Base-by-base conservation (phyloP, 1,284 basidiomycete species). In the Coniophora puteana region DNA sequence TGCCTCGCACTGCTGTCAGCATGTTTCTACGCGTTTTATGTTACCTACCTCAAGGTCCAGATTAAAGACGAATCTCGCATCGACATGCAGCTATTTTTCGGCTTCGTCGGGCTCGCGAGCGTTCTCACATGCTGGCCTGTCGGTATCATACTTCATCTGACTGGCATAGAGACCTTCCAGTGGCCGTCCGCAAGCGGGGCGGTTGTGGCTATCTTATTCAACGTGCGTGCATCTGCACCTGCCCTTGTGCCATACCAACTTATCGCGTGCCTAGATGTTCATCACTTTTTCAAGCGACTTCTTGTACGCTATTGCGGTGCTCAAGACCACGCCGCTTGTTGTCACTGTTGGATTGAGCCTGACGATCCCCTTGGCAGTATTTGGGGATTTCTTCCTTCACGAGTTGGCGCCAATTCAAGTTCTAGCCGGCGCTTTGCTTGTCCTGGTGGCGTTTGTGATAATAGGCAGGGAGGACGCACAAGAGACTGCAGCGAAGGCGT, bases 291-390 rank as follows among this genome's bases (percentile, higher is more conserved):
- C 78, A 4, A 89, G 85, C 48, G 92, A 95, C 63, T 94, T 87
- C 58, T 65, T 94, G 38, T 94, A 93, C 61, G 83, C 93, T 23
- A 59, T 88, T 7, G 91, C 95, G 5, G 97, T 98, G 93, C 78
- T 99, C 48, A 97, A 96, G 71, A 97, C 94, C 3, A 95, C 93
- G 3, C 95, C 91, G 1, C 69, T 93, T 29, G 88, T 95, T 17
- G 93, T 92, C 11, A 99, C 95, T 1, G 74, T 99, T 44, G 95
- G 96, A 13, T 74, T 99, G 14, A 92, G 88, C 43, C 74, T 99
- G n/a, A 98, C 96, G 1, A 96, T 98, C 57, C 93, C 93, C 8
- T 68, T 93, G 40, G 91, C 92, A 2, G 82, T 94, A 28, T 41
- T 86, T 14, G 91, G 90, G 8, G 93, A 95, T 61, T 74, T 83